phyloP scores from a whole-genome alignment of 768 basidiomycete species.

The Tricholoma bakamatsutake region DNA sequence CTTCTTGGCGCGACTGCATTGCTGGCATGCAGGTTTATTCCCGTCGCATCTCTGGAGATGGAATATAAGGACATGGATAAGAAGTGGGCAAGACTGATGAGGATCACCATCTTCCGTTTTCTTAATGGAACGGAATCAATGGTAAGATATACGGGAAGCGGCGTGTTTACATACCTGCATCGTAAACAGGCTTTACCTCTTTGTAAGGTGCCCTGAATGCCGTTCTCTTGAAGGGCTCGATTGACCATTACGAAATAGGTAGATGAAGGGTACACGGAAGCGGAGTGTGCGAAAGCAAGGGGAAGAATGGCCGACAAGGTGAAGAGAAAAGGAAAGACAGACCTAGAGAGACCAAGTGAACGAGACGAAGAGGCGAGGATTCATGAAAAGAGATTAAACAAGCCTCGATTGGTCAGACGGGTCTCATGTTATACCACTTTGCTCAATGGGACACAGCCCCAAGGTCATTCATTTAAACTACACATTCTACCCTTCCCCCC shows the following conservation, averaged over 20 bases:
- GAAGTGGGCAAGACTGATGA: neutral
- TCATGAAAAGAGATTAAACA: conserved; percentile 20
- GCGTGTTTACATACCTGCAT: conserved; percentile 47
- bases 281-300: conserved; percentile 23
- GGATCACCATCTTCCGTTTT: conserved; percentile 63
- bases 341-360: conserved; percentile 18
- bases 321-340: conserved; percentile 16
- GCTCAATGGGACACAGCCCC: conserved; percentile 3
- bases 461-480: neutral
- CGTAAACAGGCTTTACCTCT: conserved; percentile 67
- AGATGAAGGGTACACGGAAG: conserved; percentile 26
- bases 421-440: conserved; percentile 15
- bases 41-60: conserved; percentile 67
- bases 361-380: conserved; percentile 16
- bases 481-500: neutral
- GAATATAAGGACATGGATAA: conserved; percentile 2
- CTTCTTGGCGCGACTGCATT: conserved; percentile 76
- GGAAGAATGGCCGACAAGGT: conserved; percentile 23
- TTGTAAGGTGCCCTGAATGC: conserved; percentile 43
- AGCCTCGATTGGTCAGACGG: conserved; percentile 8
- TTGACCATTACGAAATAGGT: conserved; percentile 41
- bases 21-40: conserved; percentile 69
- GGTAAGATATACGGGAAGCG: conserved; percentile 9
- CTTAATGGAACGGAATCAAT: conserved; percentile 26
- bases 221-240: conserved; percentile 34